phyloP scores from a whole-genome alignment of 2,329 filamentous ascomycete genomes.

The Calonectria hawksworthii region DNA sequence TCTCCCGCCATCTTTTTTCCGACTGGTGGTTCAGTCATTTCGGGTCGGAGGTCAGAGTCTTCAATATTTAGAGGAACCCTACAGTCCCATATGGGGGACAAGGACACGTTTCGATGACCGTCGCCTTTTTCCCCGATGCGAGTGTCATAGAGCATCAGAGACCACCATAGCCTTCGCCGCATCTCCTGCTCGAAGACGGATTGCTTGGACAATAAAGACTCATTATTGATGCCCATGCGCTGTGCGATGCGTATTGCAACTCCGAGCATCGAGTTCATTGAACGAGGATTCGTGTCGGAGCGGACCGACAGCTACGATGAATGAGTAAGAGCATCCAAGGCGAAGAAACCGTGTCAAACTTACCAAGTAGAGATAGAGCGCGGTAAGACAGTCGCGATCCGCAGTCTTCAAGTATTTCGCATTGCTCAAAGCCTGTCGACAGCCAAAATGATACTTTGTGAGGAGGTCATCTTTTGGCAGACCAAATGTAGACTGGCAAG shows the following conservation, averaged over 20 bases:
- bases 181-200: slow-evolving; percentile 68
- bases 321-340: not conserved
- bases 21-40: slow-evolving; percentile 53
- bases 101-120: slow-evolving; percentile 41
- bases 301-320: slow-evolving; percentile 61
- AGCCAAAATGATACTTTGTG: slow-evolving; percentile 61
- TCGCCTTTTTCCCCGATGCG: slow-evolving; percentile 68
- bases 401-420: slow-evolving; percentile 63
- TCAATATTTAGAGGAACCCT: slow-evolving; percentile 58
- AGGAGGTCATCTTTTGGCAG: slow-evolving; percentile 57
- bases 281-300: slow-evolving; percentile 59
- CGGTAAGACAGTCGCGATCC: slow-evolving; percentile 68
- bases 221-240: slow-evolving; percentile 68
- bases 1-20: slow-evolving; percentile 53
- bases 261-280: slow-evolving; percentile 66
- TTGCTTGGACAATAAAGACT: slow-evolving; percentile 51
- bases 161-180: slow-evolving; percentile 74
- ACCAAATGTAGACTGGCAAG: slow-evolving; percentile 59
- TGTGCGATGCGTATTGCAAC: slow-evolving; percentile 71
- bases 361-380: slow-evolving; percentile 69
- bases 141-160: slow-evolving; percentile 68
- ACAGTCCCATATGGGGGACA: slow-evolving; percentile 59
- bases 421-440: slow-evolving; percentile 67
- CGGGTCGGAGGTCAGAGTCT: slow-evolving; percentile 60
- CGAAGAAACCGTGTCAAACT: slow-evolving; percentile 28